Base-by-base conservation (phyloP, 192 early-diverging fungal species). In the Coemansia nantahalensis region DNA sequence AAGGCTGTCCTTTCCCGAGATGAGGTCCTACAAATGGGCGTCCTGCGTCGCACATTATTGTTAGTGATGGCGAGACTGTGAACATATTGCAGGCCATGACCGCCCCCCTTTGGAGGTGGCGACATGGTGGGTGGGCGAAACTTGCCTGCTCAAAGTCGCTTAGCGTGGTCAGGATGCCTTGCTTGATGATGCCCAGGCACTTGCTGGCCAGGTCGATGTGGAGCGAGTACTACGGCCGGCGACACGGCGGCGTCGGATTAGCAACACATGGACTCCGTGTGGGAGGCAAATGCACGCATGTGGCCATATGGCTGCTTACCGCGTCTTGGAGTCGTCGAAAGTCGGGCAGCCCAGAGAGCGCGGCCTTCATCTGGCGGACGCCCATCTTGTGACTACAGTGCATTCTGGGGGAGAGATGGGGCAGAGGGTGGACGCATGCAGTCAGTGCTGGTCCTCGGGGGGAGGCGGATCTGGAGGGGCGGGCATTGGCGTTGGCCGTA, bases 61-160 rank as follows among this genome's bases (percentile, higher is more conserved):
- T n/a, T n/a, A n/a, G n/a, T n/a, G n/a, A n/a, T n/a, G n/a, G n/a
- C n/a, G n/a, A n/a, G n/a, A n/a, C n/a, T n/a, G n/a, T n/a, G n/a
- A n/a, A n/a, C n/a, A n/a, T n/a, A n/a, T n/a, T n/a, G n/a, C n/a
- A n/a, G n/a, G n/a, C n/a, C n/a, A n/a, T n/a, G n/a, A n/a, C n/a
- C n/a, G n/a, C n/a, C n/a, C n/a, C n/a, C n/a, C n/a, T n/a, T n/a
- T n/a, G n/a, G n/a, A n/a, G n/a, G n/a, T n/a, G n/a, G n/a, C n/a
- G n/a, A n/a, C n/a, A n/a, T n/a, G n/a, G n/a, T n/a, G n/a, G n/a
- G n/a, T n/a, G n/a, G n/a, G n/a, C n/a, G n/a, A 3, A 28, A 28
- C 54, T 39, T 75, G 58, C 77, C 61, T 74, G 77, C 42, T 83
- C 81, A 51, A 83, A 54, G 13, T 76, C 59, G 0, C 61, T 40